Conservation (phyloP, 495 filamentous ascomycete species). For the Pseudoneurospora amorphoporcata region DNA sequence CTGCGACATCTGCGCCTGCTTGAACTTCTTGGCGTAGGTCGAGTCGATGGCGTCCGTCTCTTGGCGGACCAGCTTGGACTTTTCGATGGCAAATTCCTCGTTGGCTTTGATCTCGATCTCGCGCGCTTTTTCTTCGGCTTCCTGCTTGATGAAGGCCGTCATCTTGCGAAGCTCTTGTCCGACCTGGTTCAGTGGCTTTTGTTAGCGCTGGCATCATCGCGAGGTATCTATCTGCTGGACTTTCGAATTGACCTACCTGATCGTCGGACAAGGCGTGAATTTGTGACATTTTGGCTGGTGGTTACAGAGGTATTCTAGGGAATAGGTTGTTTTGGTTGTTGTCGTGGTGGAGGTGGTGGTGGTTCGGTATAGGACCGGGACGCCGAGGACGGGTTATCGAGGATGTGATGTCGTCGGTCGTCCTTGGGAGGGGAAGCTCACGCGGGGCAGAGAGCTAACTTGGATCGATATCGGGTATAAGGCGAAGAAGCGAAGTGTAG, state of each 20-base stretch:
- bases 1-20: conserved; percentile 91
- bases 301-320: conserved; percentile 14
- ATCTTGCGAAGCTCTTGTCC: conserved; percentile 96
- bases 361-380: neutral
- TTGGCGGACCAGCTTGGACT: conserved; percentile 92
- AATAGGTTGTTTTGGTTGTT: neutral
- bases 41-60: conserved; percentile 88
- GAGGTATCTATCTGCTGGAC: neutral
- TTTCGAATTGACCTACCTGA: conserved; percentile 51
- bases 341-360: neutral
- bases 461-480: neutral
- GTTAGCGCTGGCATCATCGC: neutral
- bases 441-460: neutral
- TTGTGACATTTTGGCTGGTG: conserved; percentile 67
- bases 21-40: conserved; percentile 94
- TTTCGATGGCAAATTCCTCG: conserved; percentile 96
- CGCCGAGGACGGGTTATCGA: neutral
- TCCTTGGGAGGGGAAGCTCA: neutral
- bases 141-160: conserved; percentile 99
- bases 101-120: conserved; percentile 97
- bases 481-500: neutral
- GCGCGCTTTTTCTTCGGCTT: conserved; percentile 89
- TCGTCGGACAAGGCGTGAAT: conserved; percentile 92
- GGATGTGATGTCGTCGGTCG: neutral
- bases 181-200: conserved; percentile 47